These are phyloP conservation scores for Lasiodiplodia hormozganensis DNA, from an alignment of 2,329 filamentous ascomycete genomes.

Conservation along the genomic window DNA sequence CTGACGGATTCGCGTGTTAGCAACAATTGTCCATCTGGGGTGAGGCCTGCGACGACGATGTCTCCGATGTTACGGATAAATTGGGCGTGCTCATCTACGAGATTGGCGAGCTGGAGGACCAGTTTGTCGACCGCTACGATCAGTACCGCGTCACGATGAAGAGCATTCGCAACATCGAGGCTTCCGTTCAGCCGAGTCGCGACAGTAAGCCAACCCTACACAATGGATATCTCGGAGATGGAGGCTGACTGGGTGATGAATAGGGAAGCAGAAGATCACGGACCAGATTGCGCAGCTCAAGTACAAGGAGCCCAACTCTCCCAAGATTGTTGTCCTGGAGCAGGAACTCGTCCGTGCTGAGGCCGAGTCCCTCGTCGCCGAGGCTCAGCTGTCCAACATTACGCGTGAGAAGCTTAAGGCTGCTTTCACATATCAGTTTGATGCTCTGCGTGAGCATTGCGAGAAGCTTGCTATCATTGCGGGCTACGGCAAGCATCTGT, in stretches of 20 bases:
- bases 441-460: conserved; percentile 94
- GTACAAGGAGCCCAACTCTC: conserved; percentile 99
- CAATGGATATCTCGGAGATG: not conserved
- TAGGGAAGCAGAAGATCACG: conserved; percentile 98
- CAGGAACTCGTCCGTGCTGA: conserved; percentile 98
- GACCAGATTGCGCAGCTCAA: conserved; percentile 99
- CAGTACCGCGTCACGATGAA: conserved; percentile 99
- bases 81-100: conserved; percentile 97
- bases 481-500: conserved; percentile 96
- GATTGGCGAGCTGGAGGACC: conserved; percentile 96
- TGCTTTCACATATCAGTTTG: conserved; percentile 97
- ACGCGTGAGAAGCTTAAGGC: conserved; percentile 99
- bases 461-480: conserved; percentile 99
- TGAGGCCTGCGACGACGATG: conserved; percentile 93
- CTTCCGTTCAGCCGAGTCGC: conserved; percentile 95
- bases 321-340: conserved; percentile 96
- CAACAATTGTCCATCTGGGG: conserved; percentile 99
- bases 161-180: conserved; percentile 98
- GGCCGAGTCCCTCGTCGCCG: conserved; percentile 97
- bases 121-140: conserved; percentile 98
- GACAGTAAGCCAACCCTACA: conserved; percentile 72
- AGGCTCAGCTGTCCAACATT: conserved; percentile 98
- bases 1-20: conserved; percentile 53
- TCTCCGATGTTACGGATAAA: conserved; percentile 99
- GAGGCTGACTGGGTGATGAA: not conserved